These are phyloP conservation scores for Solanum microdontum DNA, from an alignment of 257 asterid genomes.

Conservation along the genomic window DNA sequence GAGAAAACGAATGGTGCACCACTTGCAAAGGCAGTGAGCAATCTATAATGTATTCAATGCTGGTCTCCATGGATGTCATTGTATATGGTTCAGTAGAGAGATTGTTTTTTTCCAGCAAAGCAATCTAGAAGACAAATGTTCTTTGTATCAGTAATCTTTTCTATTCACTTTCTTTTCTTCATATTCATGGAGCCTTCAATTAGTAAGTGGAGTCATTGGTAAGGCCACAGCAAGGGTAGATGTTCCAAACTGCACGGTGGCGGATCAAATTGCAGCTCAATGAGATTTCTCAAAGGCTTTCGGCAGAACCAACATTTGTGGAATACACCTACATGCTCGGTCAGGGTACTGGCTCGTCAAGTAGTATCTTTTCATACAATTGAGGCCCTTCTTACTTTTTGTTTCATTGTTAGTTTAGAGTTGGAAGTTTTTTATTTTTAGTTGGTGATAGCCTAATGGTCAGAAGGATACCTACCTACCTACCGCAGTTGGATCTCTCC, in stretches of 20 bases:
- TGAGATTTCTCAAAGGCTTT: not conserved
- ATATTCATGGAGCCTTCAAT: constrained; percentile 11
- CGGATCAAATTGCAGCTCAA: not conserved
- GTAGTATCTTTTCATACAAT: constrained; percentile 7
- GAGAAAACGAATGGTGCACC: not conserved
- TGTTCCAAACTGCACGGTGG: not conserved
- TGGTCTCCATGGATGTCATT: not conserved
- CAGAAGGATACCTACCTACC: constrained; percentile 5
- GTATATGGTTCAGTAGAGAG: constrained; percentile 2
- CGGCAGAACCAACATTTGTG: not conserved
- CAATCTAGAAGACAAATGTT: constrained; percentile 4
- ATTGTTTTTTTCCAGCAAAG: not conserved
- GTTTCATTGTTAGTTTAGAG: constrained; percentile 11
- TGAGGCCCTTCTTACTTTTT: constrained; percentile 14
- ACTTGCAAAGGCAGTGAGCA: not conserved
- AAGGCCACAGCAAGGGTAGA: constrained; percentile 6
- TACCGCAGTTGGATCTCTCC: constrained; percentile 10
- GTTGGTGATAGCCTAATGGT: constrained; percentile 21
- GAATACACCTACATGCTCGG: not conserved
- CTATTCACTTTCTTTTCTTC: constrained; percentile 10
- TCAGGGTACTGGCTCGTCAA: not conserved
- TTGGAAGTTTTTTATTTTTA: constrained; percentile 1
- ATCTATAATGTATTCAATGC: not conserved
- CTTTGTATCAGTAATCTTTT: constrained; percentile 15
- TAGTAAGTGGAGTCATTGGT: not conserved